Conservation (phyloP, 148 eudicot genomes). For the Amaranthus hypochondriacus region DNA sequence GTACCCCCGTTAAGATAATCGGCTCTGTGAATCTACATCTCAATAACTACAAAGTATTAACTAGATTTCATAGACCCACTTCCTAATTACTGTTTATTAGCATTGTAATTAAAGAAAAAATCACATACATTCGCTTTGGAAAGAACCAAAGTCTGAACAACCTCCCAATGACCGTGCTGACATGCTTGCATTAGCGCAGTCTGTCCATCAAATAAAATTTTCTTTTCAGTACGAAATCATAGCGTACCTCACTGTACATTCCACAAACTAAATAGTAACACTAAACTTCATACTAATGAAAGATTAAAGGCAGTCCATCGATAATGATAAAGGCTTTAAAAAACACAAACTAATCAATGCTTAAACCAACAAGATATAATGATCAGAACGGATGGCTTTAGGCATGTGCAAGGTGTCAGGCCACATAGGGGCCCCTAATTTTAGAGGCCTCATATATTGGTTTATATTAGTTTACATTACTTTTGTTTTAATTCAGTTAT, state of each 20-base stretch:
- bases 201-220: slow-evolving; percentile 34
- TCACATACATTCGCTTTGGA: slow-evolving; percentile 77
- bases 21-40: slow-evolving; percentile 70
- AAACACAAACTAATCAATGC: background rate
- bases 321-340: background rate
- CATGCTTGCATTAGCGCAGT: slow-evolving; percentile 99
- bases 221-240: background rate
- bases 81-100: background rate
- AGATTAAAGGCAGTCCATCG: background rate
- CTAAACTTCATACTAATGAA: background rate
- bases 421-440: too few relatives aligned
- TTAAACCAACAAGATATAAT: background rate
- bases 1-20: slow-evolving; percentile 94
- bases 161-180: slow-evolving; percentile 98
- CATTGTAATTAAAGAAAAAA: background rate
- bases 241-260: slow-evolving; percentile 9
- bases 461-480: too few relatives aligned
- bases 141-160: slow-evolving; percentile 76
- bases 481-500: too few relatives aligned
- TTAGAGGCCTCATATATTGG: too few relatives aligned
- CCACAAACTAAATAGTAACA: slow-evolving; percentile 2
- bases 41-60: slow-evolving; percentile 9
- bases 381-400: background rate
- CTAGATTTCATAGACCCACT: background rate
- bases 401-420: too few relatives aligned